These are phyloP conservation scores for Metschnikowia henanensis DNA, from an alignment of 805 yeast species.

Conservation along the genomic window DNA sequence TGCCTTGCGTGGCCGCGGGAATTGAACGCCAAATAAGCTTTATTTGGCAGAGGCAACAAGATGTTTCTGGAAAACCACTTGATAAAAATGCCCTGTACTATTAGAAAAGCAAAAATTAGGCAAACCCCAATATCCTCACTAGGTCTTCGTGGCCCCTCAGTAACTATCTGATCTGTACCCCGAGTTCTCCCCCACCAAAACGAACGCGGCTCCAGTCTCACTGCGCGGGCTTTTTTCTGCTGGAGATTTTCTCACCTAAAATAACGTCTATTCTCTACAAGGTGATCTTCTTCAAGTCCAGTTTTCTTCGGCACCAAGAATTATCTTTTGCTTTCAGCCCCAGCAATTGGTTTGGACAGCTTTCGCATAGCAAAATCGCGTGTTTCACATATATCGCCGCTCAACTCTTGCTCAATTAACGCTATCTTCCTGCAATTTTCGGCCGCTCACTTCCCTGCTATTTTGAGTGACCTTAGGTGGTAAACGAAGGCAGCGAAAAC, in stretches of 20 bases:
- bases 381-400: not conserved
- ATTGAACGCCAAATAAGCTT: not conserved
- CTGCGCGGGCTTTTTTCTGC: constrained; percentile 3
- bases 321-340: not conserved
- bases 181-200: not conserved
- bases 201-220: not conserved
- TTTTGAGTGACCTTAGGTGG: not conserved
- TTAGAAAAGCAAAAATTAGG: not conserved
- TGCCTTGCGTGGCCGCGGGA: not conserved
- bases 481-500: not conserved
- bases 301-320: not conserved
- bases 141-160: not conserved
- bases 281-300: not conserved
- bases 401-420: not conserved
- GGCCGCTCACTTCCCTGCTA: not conserved
- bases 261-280: not conserved
- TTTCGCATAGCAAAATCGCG: not conserved
- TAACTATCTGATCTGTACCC: not conserved
- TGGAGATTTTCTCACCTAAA: constrained; percentile 7
- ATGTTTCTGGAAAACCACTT: too few species aligned
- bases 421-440: not conserved
- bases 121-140: not conserved
- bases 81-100: not conserved
- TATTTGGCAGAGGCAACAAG: too few species aligned
- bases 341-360: not conserved